Evolutionary conservation across 2,329 filamentous ascomycete species (phyloP).

Genomic region (Alternaria infectoria): DNA sequence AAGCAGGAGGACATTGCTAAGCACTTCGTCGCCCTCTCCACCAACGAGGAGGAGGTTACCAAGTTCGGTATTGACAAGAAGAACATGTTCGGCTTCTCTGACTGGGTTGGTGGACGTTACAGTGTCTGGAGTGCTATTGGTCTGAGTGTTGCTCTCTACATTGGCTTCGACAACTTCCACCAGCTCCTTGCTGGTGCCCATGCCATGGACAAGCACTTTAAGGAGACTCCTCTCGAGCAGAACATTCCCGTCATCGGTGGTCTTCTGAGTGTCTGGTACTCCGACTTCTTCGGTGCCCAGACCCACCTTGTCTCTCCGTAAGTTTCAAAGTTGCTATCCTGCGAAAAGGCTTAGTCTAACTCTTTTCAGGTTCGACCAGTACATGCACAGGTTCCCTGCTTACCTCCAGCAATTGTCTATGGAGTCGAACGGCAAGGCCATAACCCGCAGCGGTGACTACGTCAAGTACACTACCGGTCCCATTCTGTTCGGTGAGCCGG

Average conservation of each 20-base stretch:
- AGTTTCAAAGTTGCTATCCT: constrained; percentile 48
- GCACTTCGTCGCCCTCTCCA: constrained; percentile 98
- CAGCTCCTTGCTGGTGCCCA: constrained; percentile 93
- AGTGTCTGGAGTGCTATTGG: constrained; percentile 99
- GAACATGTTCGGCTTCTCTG: constrained; percentile 99
- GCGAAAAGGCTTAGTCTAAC: constrained; percentile 5
- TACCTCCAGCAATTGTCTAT: constrained; percentile 99
- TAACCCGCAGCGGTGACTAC: constrained; percentile 83
- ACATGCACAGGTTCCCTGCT: constrained; percentile 97
- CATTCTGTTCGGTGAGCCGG: constrained; percentile 96
- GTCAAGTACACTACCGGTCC: constrained; percentile 98
- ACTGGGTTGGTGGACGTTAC: constrained; percentile 98
- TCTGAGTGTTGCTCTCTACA: constrained; percentile 89
- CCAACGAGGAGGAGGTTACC: constrained; percentile 91
- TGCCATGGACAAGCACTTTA: constrained; percentile 99
- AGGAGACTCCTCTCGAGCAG: constrained; percentile 83
- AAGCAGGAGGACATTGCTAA: constrained; percentile 87
- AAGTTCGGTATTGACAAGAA: constrained; percentile 99
- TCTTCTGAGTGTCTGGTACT: constrained; percentile 97
- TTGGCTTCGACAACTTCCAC: constrained; percentile 97
- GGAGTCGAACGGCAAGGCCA: constrained; percentile 99
- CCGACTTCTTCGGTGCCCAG: constrained; percentile 97
- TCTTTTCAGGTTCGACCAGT: constrained; percentile 83
- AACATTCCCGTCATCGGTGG: constrained; percentile 95
- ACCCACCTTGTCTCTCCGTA: constrained; percentile 95